Evolutionary conservation across 2,329 filamentous ascomycete genomes (phyloP).

Genomic region (Beauveria pseudobassiana): DNA sequence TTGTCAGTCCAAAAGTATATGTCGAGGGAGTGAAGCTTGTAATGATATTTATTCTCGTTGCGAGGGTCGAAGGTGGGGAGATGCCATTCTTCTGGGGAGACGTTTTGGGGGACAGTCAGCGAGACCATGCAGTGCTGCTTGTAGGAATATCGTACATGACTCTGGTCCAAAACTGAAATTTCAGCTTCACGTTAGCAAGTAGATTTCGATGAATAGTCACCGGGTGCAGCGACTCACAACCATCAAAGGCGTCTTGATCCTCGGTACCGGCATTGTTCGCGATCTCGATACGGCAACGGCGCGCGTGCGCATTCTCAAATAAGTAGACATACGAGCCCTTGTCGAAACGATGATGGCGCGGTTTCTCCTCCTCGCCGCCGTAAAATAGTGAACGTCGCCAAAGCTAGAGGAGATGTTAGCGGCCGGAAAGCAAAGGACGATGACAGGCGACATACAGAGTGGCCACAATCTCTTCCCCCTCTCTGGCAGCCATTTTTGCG

Average conservation of each 20-base stretch:
- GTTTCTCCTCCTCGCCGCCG: constrained; percentile 55
- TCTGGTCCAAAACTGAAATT: constrained; percentile 49
- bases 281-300: constrained; percentile 64
- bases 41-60: constrained; percentile 73
- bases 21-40: constrained; percentile 67
- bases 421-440: neutral
- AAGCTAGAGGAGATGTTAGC: constrained; percentile 43
- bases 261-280: constrained; percentile 68
- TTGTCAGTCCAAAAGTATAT: constrained; percentile 73
- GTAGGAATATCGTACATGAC: constrained; percentile 62
- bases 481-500: constrained; percentile 36
- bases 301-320: constrained; percentile 63
- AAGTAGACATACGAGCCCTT: constrained; percentile 74
- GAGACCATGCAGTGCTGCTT: constrained; percentile 66
- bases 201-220: no score
- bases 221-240: constrained; percentile 46
- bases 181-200: neutral
- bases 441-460: constrained; percentile 35
- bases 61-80: constrained; percentile 63
- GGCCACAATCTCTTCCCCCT: constrained; percentile 43
- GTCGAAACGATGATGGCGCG: constrained; percentile 74
- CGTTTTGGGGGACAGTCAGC: constrained; percentile 51
- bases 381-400: constrained; percentile 75
- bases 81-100: constrained; percentile 60
- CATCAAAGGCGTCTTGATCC: constrained; percentile 73